Base-by-base conservation (phyloP, 2,329 filamentous ascomycete genomes). In the Helminthosporium solani region DNA sequence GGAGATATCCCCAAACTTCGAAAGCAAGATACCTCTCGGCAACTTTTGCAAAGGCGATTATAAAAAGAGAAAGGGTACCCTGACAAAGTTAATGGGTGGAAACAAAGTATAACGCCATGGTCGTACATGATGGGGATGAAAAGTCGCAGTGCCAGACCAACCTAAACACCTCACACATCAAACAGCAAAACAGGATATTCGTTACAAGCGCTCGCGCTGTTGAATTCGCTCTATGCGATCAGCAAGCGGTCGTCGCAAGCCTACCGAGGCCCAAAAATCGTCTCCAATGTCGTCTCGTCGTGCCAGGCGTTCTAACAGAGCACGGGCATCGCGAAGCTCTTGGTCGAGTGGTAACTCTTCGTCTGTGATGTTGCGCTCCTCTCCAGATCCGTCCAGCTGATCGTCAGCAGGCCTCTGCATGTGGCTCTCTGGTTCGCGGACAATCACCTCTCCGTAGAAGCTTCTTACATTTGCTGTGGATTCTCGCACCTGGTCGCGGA, bases 201-300 rank as follows among this genome's bases (percentile, higher is more conserved):
- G 43, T 57, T 46, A 68, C 31, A 60, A 48, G 38, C 56, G 59
- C 34, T 66, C 63, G 31, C 58, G 63, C 46, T 66, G 58, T 43
- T 68, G 63, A 36, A 67, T 56, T 20, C 62, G 58, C 50, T 67
- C 63, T 3, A 69, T 56, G n/a, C 63, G 62, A 42, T 68, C 65
- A 1, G 64, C 58, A 44, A 68, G 57, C 2, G 61, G 58, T n/a
- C 64, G 58, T 35, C 60, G 59, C 46, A 76, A 52, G 11, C 74
- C 74, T 15, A 75, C 71, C 16, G 68, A 72, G 42, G 68, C 69
- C 89, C 89, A 95, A 83, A 86, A 91, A 53, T 89, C 84, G 50
- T 94, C 88, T 0, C 88, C 86, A 43, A 94, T 86, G 57, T 91
- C 87, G 61, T 88, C 81, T 19, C 87, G 76, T 15, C 81, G 78